These are phyloP conservation scores for Cotoneaster glaucophyllus DNA, from an alignment of 306 rosid species.

Conservation along the genomic window DNA sequence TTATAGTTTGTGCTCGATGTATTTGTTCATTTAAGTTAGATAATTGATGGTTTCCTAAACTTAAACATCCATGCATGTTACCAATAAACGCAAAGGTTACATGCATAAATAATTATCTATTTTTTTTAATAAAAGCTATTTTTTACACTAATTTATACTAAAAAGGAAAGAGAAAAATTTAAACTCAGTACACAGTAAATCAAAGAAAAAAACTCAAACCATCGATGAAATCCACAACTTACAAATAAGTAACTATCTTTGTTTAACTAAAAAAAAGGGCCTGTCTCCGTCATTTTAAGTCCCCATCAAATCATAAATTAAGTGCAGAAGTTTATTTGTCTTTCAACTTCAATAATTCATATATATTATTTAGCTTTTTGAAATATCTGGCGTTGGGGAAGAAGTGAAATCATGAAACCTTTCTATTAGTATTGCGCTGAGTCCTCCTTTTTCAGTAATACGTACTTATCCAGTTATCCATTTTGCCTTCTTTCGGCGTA, in stretches of 20 bases:
- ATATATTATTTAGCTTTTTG: neutral
- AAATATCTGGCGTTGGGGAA: neutral
- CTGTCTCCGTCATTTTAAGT: neutral
- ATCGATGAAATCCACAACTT: too few relatives aligned
- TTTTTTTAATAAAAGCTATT: neutral
- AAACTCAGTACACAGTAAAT: too few relatives aligned
- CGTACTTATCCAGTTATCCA: neutral
- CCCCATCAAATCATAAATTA: neutral
- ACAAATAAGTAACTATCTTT: neutral
- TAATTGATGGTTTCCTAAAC: neutral
- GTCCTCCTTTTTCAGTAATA: neutral
- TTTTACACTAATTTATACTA: too few relatives aligned
- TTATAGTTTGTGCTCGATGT: neutral
- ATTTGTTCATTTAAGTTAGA: neutral
- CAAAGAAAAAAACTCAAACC: too few relatives aligned
- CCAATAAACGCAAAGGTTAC: neutral
- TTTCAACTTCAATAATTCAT: neutral
- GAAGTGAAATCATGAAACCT: neutral
- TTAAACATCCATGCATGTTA: neutral
- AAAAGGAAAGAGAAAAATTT: too few relatives aligned
- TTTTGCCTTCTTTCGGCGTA: neutral
- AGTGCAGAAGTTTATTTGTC: neutral
- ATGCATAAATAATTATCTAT: neutral
- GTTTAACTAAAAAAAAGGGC: neutral
- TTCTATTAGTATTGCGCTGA: neutral